A percentile compares a stretch with the other conserved stretches of the same genome.
These are phyloP conservation scores for Phylloporus sp. DNA, from an alignment of 768 basidiomycete species.

Conservation along the genomic window DNA sequence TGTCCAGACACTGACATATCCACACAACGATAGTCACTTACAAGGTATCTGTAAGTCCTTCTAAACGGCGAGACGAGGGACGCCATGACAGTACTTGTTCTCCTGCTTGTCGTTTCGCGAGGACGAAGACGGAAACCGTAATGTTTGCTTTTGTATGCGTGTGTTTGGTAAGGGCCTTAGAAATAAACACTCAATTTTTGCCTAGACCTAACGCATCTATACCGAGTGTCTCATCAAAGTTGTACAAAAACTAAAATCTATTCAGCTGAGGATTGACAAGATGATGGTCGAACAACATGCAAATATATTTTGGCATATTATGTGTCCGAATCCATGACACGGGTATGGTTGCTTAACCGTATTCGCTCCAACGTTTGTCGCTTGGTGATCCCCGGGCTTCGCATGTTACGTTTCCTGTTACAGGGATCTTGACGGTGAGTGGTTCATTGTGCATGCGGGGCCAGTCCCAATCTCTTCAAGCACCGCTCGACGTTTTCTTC, in stretches of 20 bases:
- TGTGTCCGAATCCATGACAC: no score
- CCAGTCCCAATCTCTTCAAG: background rate
- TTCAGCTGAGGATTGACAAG: no score
- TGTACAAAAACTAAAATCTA: no score
- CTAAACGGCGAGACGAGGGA: slow-evolving; percentile 29
- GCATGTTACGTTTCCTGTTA: background rate
- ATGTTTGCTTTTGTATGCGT: slow-evolving; percentile 21
- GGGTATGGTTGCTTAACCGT: no score
- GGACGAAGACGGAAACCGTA: slow-evolving; percentile 15
- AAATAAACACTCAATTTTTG: slow-evolving; percentile 21
- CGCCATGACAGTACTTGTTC: slow-evolving; percentile 19
- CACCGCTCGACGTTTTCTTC: background rate
- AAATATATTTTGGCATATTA: no score
- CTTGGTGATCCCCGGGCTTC: background rate
- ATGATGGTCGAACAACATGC: no score
- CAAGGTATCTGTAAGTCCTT: slow-evolving; percentile 28
- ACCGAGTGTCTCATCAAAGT: no score
- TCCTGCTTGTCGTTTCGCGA: background rate
- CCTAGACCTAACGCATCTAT: no score
- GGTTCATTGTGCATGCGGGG: background rate
- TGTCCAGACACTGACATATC: background rate
- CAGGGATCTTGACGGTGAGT: background rate
- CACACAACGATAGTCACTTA: slow-evolving; percentile 1
- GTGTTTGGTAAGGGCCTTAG: slow-evolving; percentile 22
- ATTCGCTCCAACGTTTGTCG: no score